Evolutionary conservation across 2,329 filamentous ascomycete species (phyloP), one percentile per base, ranked within the genome.

Genomic region (Fusarium cyanostomum): DNA sequence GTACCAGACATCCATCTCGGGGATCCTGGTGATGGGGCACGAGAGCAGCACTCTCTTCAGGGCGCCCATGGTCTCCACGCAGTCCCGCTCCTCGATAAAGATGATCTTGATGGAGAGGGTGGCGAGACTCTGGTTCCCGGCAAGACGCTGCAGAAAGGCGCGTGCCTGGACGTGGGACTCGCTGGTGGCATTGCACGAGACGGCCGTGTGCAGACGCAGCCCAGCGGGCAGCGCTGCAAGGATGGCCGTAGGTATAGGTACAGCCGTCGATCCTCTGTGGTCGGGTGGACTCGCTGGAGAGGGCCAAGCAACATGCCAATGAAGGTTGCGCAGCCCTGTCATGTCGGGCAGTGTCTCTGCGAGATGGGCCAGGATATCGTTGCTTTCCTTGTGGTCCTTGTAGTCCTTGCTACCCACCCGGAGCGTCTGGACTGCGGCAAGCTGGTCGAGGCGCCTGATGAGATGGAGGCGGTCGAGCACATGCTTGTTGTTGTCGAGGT

Each of bases 11-110:
- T 62, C 42, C 8, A 62, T 15, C 0, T 21, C 1, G 3, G 59
- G 59, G 27, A 62, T 9, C 11, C 45, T 48, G 16, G 26, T 31
- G 30, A 62, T 57, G 18, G 54, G 58, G 16, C 58, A 62, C 16
- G 58, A 55, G 30, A 62, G 30, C 5, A 62, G 35, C 2, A 62
- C 58, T 8, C 24, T 26, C 16, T 58, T 62, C 5, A 58, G 41
- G 21, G 21, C 34, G 18, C 34, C 30, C 54, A 62, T 58, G 15
- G 54, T 58, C 24, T 58, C 45, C n/a, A 44, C 15, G 15, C 58
- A 62, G 5, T 33, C 13, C 7, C 48, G 58, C n/a, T 52, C 54
- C n/a, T 52, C 18, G 15, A 49, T 39, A 21, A 44, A 62, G 10
- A 12, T 42, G n/a, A 56, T 15, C 2, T 41, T 8, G 15, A 59